Evolutionary conservation across 441 rosid species (phyloP).

Genomic region (Bocquillonia castaneifolia): DNA sequence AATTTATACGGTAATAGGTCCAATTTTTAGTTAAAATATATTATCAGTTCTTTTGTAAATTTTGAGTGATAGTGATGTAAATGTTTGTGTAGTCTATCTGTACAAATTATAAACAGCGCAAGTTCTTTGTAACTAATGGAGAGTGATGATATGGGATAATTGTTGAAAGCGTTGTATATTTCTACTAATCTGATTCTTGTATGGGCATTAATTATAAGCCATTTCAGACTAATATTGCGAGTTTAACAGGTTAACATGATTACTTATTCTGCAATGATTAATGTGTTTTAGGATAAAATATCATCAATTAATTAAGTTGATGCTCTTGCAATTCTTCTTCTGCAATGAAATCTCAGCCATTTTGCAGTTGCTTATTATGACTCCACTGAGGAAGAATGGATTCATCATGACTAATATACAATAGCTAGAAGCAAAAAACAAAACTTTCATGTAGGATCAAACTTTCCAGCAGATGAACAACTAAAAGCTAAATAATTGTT

Average conservation of each 20-base stretch:
- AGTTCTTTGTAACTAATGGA: not conserved
- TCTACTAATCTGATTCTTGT: too few species aligned
- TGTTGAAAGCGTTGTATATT: too few species aligned
- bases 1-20: not conserved
- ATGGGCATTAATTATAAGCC: too few species aligned
- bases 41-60: slow-evolving; percentile 21
- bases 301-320: not conserved
- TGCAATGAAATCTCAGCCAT: not conserved
- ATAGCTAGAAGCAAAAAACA: too few species aligned
- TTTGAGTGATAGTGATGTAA: slow-evolving; percentile 24
- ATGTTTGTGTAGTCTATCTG: slow-evolving; percentile 18
- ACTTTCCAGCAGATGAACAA: not conserved
- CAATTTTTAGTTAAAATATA: not conserved
- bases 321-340: not conserved
- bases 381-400: not conserved
- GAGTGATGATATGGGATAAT: not conserved
- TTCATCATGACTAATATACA: not conserved
- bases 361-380: too few species aligned
- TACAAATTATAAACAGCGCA: slow-evolving; percentile 7
- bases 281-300: too few species aligned
- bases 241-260: too few species aligned
- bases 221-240: too few species aligned
- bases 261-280: too few species aligned
- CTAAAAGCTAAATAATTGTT: not conserved
- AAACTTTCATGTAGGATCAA: too few species aligned